Conservation (phyloP, 768 basidiomycete species). For the Tulasnella sp. region DNA sequence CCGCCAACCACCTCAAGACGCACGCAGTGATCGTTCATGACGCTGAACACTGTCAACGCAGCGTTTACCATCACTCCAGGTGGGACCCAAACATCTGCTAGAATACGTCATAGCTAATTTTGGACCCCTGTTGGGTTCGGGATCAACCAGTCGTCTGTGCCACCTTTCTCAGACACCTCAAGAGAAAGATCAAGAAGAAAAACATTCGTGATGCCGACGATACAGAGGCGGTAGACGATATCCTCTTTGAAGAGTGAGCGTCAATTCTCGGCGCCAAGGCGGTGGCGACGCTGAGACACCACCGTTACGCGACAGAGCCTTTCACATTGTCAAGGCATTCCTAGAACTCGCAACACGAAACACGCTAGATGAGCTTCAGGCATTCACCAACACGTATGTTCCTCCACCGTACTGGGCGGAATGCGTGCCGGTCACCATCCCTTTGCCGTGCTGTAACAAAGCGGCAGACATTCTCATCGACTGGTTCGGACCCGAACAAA, state of each 20-base stretch:
- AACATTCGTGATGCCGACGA: conserved; percentile 24
- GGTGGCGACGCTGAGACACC: background rate
- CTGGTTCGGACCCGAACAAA: conserved; percentile 2
- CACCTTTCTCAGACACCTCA: conserved; percentile 40
- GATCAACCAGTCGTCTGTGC: conserved; percentile 38
- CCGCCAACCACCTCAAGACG: background rate
- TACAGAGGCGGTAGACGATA: conserved; percentile 43
- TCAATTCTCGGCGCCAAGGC: background rate
- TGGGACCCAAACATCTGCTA: background rate
- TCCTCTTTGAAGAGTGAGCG: conserved; percentile 58
- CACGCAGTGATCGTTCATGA: background rate
- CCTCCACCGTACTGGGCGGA: conserved; percentile 8
- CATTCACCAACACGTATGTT: conserved; percentile 26
- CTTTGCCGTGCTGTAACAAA: background rate
- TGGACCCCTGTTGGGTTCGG: background rate
- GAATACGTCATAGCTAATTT: background rate
- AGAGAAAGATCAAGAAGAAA: conserved; percentile 32
- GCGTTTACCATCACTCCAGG: conserved; percentile 9
- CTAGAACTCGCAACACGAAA: conserved; percentile 52
- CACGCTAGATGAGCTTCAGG: conserved; percentile 60
- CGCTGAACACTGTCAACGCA: background rate
- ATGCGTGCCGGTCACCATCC: background rate
- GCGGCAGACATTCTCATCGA: conserved; percentile 2
- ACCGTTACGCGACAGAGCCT: conserved; percentile 34
- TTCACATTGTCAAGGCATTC: conserved; percentile 62